Conservation (phyloP, 305 asterid species). For the Caryopteris hybrid region DNA sequence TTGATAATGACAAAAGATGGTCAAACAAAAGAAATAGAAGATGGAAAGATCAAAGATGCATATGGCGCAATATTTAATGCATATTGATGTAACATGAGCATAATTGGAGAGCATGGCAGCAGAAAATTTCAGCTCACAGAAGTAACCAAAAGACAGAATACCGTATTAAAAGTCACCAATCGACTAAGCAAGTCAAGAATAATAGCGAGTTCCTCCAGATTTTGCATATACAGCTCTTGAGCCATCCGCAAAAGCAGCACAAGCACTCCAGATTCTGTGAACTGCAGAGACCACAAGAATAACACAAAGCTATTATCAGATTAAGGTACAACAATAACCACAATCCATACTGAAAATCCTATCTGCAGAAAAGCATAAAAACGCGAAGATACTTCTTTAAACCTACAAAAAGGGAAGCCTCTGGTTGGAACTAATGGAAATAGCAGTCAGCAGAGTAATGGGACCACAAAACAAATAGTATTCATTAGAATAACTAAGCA, state of each 20-base stretch:
- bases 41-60: too few relatives aligned
- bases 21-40: too few relatives aligned
- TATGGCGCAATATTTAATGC: not conserved
- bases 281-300: slow-evolving; percentile 41
- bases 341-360: not conserved
- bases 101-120: not conserved
- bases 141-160: slow-evolving; percentile 36
- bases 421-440: not conserved
- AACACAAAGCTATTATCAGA: not conserved
- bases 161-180: slow-evolving; percentile 73
- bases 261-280: slow-evolving; percentile 74
- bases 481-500: not conserved
- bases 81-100: too few relatives aligned
- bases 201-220: slow-evolving; percentile 48
- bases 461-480: not conserved
- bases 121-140: slow-evolving; percentile 29
- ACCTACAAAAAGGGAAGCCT: not conserved
- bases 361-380: not conserved
- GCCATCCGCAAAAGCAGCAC: slow-evolving; percentile 81
- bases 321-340: not conserved
- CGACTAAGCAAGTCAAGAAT: slow-evolving; percentile 80
- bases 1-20: not conserved
- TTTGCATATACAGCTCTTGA: slow-evolving; percentile 50
- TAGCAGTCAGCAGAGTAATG: not conserved
- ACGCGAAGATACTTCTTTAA: not conserved